Conservation (phyloP, 306 rosid species). For the Fagus sylvatica region DNA sequence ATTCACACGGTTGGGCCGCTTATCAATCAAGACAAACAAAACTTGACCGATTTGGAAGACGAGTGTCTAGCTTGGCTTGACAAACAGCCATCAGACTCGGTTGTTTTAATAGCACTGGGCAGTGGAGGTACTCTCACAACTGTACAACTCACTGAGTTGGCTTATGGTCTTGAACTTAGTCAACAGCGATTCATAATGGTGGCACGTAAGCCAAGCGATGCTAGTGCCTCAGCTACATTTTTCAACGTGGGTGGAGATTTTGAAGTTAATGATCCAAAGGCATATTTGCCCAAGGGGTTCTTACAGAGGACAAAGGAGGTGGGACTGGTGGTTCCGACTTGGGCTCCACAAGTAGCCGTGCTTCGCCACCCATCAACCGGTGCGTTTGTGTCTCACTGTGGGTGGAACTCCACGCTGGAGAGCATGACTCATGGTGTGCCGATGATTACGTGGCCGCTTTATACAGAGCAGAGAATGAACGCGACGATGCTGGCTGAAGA, state of each 20-base stretch:
- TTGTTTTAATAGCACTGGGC: conserved; percentile 34
- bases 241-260: conserved; percentile 25
- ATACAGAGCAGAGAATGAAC: conserved; percentile 50
- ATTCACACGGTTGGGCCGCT: conserved; percentile 41
- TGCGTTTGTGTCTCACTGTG: conserved; percentile 50
- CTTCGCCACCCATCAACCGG: conserved; percentile 37
- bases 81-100: conserved; percentile 37
- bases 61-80: conserved; percentile 46
- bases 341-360: conserved; percentile 42
- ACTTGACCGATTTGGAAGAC: not conserved
- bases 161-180: conserved; percentile 48
- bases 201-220: conserved; percentile 15
- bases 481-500: conserved; percentile 42
- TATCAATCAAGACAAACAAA: conserved; percentile 20
- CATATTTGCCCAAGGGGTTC: conserved; percentile 46
- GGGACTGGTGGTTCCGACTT: conserved; percentile 35
- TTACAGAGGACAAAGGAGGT: conserved; percentile 26
- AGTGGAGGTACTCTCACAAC: conserved; percentile 36
- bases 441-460: conserved; percentile 53
- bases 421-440: conserved; percentile 47
- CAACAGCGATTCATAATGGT: conserved; percentile 46
- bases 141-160: conserved; percentile 41
- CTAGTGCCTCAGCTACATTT: not conserved
- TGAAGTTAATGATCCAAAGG: not conserved
- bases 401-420: conserved; percentile 62